Evolutionary conservation across 1,284 basidiomycete genomes (phyloP).

Genomic region (Phlebopus sp.): DNA sequence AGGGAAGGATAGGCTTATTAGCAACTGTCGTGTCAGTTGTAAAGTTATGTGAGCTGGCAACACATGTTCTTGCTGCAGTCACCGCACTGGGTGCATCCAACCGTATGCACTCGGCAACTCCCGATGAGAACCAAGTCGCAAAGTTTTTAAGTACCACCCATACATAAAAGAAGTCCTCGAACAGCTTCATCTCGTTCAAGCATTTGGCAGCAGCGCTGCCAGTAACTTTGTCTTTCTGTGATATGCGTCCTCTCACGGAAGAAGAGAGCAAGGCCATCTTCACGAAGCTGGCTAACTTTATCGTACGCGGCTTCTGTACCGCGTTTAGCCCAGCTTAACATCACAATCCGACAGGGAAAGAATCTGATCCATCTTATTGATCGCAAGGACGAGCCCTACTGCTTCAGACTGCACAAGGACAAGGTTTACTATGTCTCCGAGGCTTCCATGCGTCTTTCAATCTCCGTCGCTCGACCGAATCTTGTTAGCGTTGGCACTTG

Average conservation of each 20-base stretch:
- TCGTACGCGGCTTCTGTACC: slow-evolving; percentile 48
- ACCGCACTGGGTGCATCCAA: no score
- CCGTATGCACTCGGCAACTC: not conserved
- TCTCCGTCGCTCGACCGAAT: slow-evolving; percentile 90
- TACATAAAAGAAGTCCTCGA: no score
- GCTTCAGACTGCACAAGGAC: slow-evolving; percentile 89
- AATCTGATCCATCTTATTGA: slow-evolving; percentile 90
- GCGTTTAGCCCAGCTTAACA: slow-evolving; percentile 1
- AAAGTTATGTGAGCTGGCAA: not conserved
- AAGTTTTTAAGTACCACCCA: no score
- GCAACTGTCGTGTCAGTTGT: not conserved
- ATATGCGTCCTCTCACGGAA: slow-evolving; percentile 82
- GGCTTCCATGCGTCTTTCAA: slow-evolving; percentile 88
- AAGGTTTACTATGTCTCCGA: slow-evolving; percentile 94
- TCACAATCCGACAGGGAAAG: slow-evolving; percentile 57
- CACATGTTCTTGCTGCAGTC: no score
- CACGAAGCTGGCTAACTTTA: slow-evolving; percentile 89
- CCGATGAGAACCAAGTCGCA: not conserved
- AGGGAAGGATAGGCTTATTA: not conserved
- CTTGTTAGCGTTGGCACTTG: slow-evolving; percentile 94
- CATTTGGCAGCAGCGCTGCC: not conserved
- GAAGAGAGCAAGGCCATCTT: slow-evolving; percentile 87
- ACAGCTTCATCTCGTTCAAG: not conserved
- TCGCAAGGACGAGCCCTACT: slow-evolving; percentile 81
- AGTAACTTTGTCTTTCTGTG: not conserved